Evolutionary conservation across 768 basidiomycete genomes (phyloP), one percentile per base, ranked within the genome.

Genomic region (Boletellus ananiceps): DNA sequence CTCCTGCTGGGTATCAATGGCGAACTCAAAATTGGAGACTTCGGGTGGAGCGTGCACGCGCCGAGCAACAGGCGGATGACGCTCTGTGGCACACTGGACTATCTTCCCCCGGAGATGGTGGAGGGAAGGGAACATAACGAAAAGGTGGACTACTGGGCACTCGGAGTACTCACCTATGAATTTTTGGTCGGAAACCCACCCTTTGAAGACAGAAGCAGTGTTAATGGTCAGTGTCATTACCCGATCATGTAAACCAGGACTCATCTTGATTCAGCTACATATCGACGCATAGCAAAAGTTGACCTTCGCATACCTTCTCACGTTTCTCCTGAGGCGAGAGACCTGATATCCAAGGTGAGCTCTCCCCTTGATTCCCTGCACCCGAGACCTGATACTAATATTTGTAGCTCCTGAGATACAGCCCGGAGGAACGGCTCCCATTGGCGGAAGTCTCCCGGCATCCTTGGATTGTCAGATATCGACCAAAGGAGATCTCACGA

Each of bases 21-120:
- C 35, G 95, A 98, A 65, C 74, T 99, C 59, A 98, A 99, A 77
- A 95, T 99, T 53, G 96, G 85, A 3, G 95, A 98, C 69, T 98
- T 98, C 68, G 96, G 96, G 9, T 99, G 96, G 95, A 92, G 87
- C 60, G 93, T 96, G 8, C 95, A 98, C 66, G 95, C 94, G 0
- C 95, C 95, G 0, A 83, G 90, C 1, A 90, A 93, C 63, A 74
- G 93, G 39, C 73, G 95, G 38, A 86, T 79, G 71, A 97, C 96
- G 0, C 77, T 98, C 11, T 98, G 95, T 59, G 95, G 95, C 12
- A 98, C 95, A 1, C 71, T 97, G 39, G 96, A 98, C 66, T 98
- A 98, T 65, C 77, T 99, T 11, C 94, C 96, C 0, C 95, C 96
- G 12, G 95, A 98, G 75, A 99, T 98, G 96, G 89, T 99, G 13